Base-by-base conservation (phyloP, 2,329 filamentous ascomycete genomes). In the Neonectria hederae region DNA sequence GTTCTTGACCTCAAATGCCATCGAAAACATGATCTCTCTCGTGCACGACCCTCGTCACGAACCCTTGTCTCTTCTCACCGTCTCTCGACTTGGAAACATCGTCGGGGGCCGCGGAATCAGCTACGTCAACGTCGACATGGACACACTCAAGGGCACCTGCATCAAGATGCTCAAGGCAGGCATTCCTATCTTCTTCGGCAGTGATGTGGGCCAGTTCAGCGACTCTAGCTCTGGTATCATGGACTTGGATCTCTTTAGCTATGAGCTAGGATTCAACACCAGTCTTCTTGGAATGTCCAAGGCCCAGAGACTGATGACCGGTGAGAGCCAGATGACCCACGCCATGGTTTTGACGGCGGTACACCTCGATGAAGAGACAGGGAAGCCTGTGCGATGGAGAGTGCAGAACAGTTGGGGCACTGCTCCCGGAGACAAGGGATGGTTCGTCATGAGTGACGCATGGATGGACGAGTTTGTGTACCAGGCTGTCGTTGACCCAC, bases 321-420 rank as follows among this genome's bases (percentile, higher is more conserved):
- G 92, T 11, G 93, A 97, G 80, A 90, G 87, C 58, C 85, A 87
- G 54, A 97, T 97, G 93, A 97, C 93, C 1, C 94, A 97, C 74
- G 94, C 94, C 5, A 97, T 97, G 94, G 92, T 97, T 0, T 79
- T 97, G 66, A 97, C 93, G 2, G 94, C 88, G 1, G 94, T 97
- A 49, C 93, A 97, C 75, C 77, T 97, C 3, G 90, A 92, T 64
- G 82, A 85, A 28, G 80, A 87, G 63, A 79, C 76, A 1, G 89
- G 87, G 1, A 86, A 88, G 77, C 84, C 88, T 2, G 86, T 93
- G 1, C 83, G 93, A 48, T 97, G 94, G 94, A 83, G 93, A 58
- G 92, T 97, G 7, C 91, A 97, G 84, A 97, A 97, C 76, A 91
- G 88, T 60, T 97, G 93, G 93, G 92, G 91, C 13, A 84, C 87